Evolutionary conservation across 108 stramenopile species (phyloP).

Genomic region (Phaeodactylum tricornutum): DNA sequence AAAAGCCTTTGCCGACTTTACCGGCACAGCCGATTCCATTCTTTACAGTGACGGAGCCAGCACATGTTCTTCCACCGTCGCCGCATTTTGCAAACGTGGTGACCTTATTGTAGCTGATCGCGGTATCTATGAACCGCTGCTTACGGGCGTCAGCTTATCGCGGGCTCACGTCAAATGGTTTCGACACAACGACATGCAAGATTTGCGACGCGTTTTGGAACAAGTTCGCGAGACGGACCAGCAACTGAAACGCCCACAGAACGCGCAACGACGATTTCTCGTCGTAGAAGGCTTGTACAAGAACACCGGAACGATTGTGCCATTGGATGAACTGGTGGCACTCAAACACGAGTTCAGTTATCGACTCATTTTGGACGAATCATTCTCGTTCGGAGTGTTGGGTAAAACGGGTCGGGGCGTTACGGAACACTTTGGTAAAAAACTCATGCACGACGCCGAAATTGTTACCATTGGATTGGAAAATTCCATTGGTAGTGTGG

Average conservation of each 20-base stretch:
- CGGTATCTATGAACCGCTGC: conserved; percentile 82
- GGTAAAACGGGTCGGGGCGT: conserved; percentile 83
- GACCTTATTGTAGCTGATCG: conserved; percentile 93
- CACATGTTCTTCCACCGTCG: conserved; percentile 77
- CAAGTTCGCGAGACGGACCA: conserved; percentile 64
- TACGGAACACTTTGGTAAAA: conserved; percentile 48
- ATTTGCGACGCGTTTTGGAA: conserved; percentile 86
- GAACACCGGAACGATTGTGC: conserved; percentile 87
- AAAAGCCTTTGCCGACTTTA: conserved; percentile 66
- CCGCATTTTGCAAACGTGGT: conserved; percentile 97
- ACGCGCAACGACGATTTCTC: conserved; percentile 94
- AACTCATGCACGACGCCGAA: conserved; percentile 79
- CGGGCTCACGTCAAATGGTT: conserved; percentile 88
- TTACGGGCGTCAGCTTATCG: conserved; percentile 83
- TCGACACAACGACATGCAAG: conserved; percentile 95
- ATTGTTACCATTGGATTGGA: conserved; percentile 88
- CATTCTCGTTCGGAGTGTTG: conserved; percentile 84
- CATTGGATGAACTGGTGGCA: conserved; percentile 78
- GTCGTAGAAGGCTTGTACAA: conserved; percentile 96
- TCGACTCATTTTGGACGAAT: conserved; percentile 94
- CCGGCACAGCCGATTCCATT: conserved; percentile 86
- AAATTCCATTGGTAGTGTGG: conserved; percentile 87
- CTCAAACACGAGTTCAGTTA: conserved; percentile 89
- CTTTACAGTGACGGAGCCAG: conserved; percentile 94
- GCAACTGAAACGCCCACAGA: conserved; percentile 47